These are phyloP conservation scores for Aspergillus sp. DNA, from an alignment of 2,329 filamentous ascomycete genomes.

Conservation along the genomic window DNA sequence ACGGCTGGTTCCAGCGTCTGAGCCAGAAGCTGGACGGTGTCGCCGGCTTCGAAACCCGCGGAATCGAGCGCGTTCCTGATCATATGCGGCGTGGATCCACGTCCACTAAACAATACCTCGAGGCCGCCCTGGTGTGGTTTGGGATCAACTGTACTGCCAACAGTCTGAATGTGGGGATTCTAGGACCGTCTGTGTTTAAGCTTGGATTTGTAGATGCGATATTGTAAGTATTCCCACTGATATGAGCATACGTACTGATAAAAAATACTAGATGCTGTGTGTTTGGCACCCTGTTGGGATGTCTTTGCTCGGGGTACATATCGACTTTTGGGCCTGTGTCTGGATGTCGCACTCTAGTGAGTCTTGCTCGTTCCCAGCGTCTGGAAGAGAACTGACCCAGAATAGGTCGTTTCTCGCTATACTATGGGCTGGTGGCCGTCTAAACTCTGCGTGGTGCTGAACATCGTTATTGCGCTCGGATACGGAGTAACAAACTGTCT, in stretches of 20 bases:
- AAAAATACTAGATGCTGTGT: conserved; percentile 17
- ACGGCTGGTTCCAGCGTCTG: not conserved
- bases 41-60: conserved; percentile 48
- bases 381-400: not conserved
- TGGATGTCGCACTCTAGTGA: conserved; percentile 35
- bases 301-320: conserved; percentile 30
- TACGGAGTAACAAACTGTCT: conserved; percentile 36
- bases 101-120: conserved; percentile 20
- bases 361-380: not conserved
- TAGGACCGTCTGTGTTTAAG: conserved; percentile 31
- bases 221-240: not conserved
- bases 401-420: conserved; percentile 27
- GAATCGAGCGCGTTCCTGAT: conserved; percentile 54
- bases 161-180: conserved; percentile 33
- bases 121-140: conserved; percentile 23
- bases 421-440: conserved; percentile 37
- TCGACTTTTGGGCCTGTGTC: conserved; percentile 31
- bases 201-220: conserved; percentile 32
- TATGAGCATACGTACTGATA: not conserved
- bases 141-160: conserved; percentile 28
- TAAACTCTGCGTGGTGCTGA: conserved; percentile 31
- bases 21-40: not conserved
- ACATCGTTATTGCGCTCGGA: conserved; percentile 34
- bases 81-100: conserved; percentile 48
- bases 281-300: conserved; percentile 29